These are phyloP conservation scores for Ganoderma sinense DNA, from an alignment of 1,284 basidiomycete species.

Conservation along the genomic window DNA sequence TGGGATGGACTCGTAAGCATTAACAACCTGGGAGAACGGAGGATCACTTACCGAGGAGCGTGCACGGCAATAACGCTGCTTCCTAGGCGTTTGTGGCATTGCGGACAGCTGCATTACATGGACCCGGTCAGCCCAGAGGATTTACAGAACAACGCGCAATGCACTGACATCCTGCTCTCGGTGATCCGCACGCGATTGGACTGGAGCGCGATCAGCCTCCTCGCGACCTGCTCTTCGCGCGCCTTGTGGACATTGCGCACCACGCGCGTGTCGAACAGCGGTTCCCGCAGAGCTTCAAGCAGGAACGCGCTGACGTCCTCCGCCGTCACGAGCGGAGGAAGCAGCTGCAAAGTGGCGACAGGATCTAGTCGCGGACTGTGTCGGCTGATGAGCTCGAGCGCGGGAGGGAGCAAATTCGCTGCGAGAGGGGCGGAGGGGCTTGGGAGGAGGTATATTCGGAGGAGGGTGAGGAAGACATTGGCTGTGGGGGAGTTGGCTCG, in stretches of 20 bases:
- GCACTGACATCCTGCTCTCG: constrained; percentile 85
- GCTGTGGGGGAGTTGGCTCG: constrained; percentile 62
- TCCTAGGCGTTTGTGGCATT: constrained; percentile 95
- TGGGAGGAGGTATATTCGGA: constrained; percentile 89
- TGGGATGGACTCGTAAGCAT: constrained; percentile 8
- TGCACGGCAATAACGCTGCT: constrained; percentile 96
- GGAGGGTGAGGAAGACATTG: constrained; percentile 83
- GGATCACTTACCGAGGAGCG: constrained; percentile 68
- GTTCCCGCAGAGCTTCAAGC: constrained; percentile 72
- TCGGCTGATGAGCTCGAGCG: constrained; percentile 83
- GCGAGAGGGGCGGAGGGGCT: constrained; percentile 31
- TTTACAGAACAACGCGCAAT: neutral
- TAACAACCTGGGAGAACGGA: no score
- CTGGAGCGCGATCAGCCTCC: constrained; percentile 79
- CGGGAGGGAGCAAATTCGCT: constrained; percentile 72
- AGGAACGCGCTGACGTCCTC: constrained; percentile 85
- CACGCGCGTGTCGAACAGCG: constrained; percentile 74
- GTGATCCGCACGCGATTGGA: constrained; percentile 88
- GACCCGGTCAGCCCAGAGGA: constrained; percentile 5
- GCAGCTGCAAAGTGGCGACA: constrained; percentile 80
- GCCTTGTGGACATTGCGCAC: constrained; percentile 74
- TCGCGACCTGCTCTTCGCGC: constrained; percentile 76
- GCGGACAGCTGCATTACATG: constrained; percentile 70
- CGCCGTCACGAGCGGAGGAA: constrained; percentile 89
- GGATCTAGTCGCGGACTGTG: constrained; percentile 87